These are phyloP conservation scores for Ceratorhiza oryzae-sativae DNA, from an alignment of 1,284 basidiomycete species.

Conservation along the genomic window DNA sequence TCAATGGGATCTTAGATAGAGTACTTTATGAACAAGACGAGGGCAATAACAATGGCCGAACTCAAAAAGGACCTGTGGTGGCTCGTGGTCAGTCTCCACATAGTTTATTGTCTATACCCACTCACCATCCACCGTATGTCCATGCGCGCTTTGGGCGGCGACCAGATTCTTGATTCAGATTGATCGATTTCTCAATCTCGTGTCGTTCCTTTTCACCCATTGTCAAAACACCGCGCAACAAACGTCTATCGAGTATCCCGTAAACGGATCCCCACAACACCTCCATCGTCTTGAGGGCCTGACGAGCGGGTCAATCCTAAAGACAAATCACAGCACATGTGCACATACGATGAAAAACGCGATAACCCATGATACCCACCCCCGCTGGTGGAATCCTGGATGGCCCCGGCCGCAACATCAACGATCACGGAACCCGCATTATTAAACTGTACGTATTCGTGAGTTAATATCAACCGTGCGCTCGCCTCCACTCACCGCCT, in stretches of 20 bases:
- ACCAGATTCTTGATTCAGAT: constrained; percentile 9
- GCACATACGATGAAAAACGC: constrained; percentile 22
- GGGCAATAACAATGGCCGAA: background rate
- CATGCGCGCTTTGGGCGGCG: background rate
- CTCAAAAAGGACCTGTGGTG: background rate
- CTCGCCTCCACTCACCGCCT: background rate
- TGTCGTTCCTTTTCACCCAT: constrained; percentile 17
- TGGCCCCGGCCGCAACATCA: constrained; percentile 29
- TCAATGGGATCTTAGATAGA: background rate
- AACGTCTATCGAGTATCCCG: constrained; percentile 15
- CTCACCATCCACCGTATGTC: constrained; percentile 31
- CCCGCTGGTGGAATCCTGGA: constrained; percentile 22
- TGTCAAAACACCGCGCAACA: constrained; percentile 8
- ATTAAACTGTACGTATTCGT: constrained; percentile 9
- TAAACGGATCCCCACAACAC: constrained; percentile 20
- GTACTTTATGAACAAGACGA: constrained; percentile 22
- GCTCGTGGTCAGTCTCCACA: background rate
- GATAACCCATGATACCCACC: constrained; percentile 22
- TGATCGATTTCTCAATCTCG: constrained; percentile 14
- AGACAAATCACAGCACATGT: background rate
- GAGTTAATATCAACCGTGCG: background rate
- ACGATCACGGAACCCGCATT: constrained; percentile 18
- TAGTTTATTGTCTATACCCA: background rate
- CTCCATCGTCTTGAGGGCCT: constrained; percentile 22
- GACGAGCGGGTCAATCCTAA: background rate